A percentile compares a stretch with the other conserved stretches of the same genome.
Evolutionary conservation across 2,329 filamentous ascomycete genomes (phyloP).

Genomic region (Colletotrichum shisoi): DNA sequence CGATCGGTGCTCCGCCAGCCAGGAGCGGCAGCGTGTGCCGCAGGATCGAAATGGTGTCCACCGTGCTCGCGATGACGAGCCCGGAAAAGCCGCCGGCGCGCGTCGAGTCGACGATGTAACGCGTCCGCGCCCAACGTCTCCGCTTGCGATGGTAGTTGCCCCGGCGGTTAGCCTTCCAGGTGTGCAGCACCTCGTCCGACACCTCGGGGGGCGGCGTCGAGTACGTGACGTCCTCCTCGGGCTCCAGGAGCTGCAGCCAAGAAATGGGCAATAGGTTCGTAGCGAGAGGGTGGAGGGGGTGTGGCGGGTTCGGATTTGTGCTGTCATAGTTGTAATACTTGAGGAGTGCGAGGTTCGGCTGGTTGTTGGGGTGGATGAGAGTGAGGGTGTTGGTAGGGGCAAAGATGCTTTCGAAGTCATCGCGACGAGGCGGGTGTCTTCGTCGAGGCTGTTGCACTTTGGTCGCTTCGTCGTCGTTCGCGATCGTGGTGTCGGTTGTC

Average conservation of each 20-base stretch:
- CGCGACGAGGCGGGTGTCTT: conserved; percentile 41
- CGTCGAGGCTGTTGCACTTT: conserved; percentile 21
- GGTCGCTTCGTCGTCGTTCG: conserved; percentile 13
- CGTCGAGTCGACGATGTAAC: conserved; percentile 76
- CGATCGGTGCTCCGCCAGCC: conserved; percentile 81
- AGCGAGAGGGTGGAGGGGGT: conserved; percentile 77
- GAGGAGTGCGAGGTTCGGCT: conserved; percentile 86
- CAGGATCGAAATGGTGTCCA: conserved; percentile 81
- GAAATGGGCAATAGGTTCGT: conserved; percentile 83
- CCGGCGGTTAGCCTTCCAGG: conserved; percentile 82
- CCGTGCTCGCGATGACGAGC: conserved; percentile 79
- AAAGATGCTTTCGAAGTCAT: conserved; percentile 70
- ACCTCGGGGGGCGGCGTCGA: conserved; percentile 67
- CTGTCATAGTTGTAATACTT: conserved; percentile 89
- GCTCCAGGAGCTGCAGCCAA: conserved; percentile 89
- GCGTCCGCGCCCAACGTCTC: conserved; percentile 77
- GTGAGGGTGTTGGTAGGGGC: conserved; percentile 79
- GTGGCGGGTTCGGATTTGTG: conserved; percentile 65
- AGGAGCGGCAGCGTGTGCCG: conserved; percentile 80
- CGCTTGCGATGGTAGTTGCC: conserved; percentile 90
- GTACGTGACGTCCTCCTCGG: conserved; percentile 78
- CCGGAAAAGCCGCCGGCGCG: conserved; percentile 81
- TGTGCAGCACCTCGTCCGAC: conserved; percentile 66
- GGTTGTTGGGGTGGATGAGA: conserved; percentile 79
- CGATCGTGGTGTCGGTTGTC: conserved; percentile 13